These are phyloP conservation scores for Lycium barbarum DNA, from an alignment of 257 asterid genomes.

Conservation along the genomic window DNA sequence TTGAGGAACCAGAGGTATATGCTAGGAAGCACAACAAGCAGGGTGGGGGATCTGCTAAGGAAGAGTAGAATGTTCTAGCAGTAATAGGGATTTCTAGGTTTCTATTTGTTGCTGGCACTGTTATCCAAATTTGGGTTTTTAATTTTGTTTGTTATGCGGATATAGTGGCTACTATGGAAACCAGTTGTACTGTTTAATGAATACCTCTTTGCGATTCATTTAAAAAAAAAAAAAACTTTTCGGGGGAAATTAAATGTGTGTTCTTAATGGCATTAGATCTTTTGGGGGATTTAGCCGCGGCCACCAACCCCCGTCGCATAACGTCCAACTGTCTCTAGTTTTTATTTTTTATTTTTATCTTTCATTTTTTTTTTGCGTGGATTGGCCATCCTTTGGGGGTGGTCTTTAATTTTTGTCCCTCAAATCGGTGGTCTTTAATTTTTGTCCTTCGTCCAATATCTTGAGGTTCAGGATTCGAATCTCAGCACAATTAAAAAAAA, in stretches of 20 bases:
- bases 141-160: background rate
- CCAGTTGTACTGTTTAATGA: background rate
- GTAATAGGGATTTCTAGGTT: background rate
- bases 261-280: background rate
- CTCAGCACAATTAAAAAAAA: too few species aligned
- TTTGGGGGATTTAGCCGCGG: background rate
- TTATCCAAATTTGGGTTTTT: background rate
- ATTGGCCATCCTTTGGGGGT: too few species aligned
- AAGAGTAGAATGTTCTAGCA: conserved; percentile 27
- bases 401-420: too few species aligned
- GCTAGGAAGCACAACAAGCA: conserved; percentile 44
- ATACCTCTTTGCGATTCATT: background rate
- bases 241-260: background rate
- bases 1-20: conserved; percentile 46
- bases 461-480: too few species aligned
- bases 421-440: too few species aligned
- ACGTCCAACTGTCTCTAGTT: background rate
- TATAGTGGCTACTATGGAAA: background rate
- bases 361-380: too few species aligned
- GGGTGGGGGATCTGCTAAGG: conserved; percentile 21
- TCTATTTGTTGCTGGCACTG: background rate
- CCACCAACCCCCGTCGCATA: background rate
- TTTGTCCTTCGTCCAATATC: too few species aligned
- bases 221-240: too few species aligned
- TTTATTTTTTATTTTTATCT: too few species aligned